Base-by-base conservation (phyloP, 768 basidiomycete species). In the Tremella mesenterica region DNA sequence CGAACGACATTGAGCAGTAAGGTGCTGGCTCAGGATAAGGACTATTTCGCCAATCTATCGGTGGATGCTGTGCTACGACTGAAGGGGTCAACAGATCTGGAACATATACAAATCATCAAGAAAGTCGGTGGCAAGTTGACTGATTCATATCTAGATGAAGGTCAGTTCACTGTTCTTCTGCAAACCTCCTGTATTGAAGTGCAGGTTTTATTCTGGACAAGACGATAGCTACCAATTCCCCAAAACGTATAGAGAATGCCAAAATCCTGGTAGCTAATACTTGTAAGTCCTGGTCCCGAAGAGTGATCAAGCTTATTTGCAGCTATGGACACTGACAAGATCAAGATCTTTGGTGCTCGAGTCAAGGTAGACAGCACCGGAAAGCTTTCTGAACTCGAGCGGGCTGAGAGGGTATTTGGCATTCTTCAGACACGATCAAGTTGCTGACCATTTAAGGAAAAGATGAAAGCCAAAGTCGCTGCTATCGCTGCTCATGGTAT, bases 261-360 rank as follows among this genome's bases (percentile, higher is more conserved):
- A 96, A 88, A 73, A 97, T 97, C 58, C 76, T 99, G 56, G 92
- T 99, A 57, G 90, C 93, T 48, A 97, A 97, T 67, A 99, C 95
- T n/a, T 88, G 92, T 91, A 65, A 60, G 88, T 75, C 28, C 9
- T 12, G 41, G 9, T 2, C 36, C 26, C 39, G 43, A 33, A 28
- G 29, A 18, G 5, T 45, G 30, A 13, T 33, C 27, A 21, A 27
- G 29, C 18, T 50, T 20, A 57, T 38, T n/a, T 29, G 10, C 60
- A 92, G 91, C 95, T 2, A 97, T 97, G 95, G 95, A 99, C 76
- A 99, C 95, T 25, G 95, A 99, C 76, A 99, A 99, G 75, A 95
- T 97, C 79, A 99, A 99, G 76, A 85, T 99, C 56, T 99, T 99
- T 57, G 95, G 95, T 38, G 93, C 95, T 0, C 81, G 90, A 31